Base-by-base conservation (phyloP, 176 grass and related monocot species). In the Avena sativa region DNA sequence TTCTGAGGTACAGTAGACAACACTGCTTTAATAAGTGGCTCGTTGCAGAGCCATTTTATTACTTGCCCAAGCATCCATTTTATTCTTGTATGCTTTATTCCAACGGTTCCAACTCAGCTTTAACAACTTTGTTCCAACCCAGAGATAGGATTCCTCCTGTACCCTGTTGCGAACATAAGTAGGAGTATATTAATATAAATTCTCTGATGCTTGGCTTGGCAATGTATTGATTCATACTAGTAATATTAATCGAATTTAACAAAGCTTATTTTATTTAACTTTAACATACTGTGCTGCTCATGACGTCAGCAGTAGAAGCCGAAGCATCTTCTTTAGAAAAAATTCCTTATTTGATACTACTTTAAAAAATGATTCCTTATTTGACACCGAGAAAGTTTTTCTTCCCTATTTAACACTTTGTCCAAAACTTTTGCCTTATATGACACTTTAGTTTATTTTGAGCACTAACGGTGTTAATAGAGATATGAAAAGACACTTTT, bases 91-190 rank as follows among this genome's bases (percentile, higher is more conserved):
- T 79, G 58, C 89, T 87, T 90, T 91, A 87, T 91, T 91, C 81
- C 26, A 87, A 75, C 68, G 40, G 84, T 91, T 84, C 68, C 43
- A 81, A 67, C 20, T 40, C 30, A 68, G 50, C 77, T 87, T 87
- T 87, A 84, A 52, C 68, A 55, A 76, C 81, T 87, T 83, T 84
- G 81, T 91, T 91, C 89, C 76, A 75, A 75, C 16, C 38, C 60
- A 80, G 81, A 43, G 65, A 63, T 80, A 84, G 81, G 85, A 87
- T 91, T 87, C 89, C 49, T 80, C 15, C 28, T 87, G 85, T 87
- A 83, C 30, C 87, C 83, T 81, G 70, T 32, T 62, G 15, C 79
- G 53, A 82, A 52, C 77, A 56, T 84, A 87, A 57, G 76, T 43
- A 43, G 40, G 40, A 43, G 40, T 53, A 83, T 87, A 17, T 23